Evolutionary conservation across 805 yeast genomes (phyloP).

Genomic region (Kregervanrija fluxuum): DNA sequence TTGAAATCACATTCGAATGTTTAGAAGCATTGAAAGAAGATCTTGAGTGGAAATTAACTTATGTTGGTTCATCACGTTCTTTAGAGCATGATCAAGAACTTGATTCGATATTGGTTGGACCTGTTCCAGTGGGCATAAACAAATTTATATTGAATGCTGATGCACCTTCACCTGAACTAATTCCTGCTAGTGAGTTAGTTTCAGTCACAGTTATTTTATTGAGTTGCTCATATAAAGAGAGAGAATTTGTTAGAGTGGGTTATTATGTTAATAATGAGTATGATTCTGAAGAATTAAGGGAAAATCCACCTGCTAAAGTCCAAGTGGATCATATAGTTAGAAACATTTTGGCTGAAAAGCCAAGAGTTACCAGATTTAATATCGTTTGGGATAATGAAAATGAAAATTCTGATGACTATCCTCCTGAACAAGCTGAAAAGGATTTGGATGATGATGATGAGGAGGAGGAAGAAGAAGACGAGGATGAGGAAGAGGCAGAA

Average conservation of each 20-base stretch:
- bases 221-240: slow-evolving; percentile 87
- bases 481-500: slow-evolving; percentile 32
- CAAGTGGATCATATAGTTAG: slow-evolving; percentile 92
- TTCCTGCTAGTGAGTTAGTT: slow-evolving; percentile 93
- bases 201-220: slow-evolving; percentile 90
- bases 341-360: slow-evolving; percentile 93
- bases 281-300: slow-evolving; percentile 86
- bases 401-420: slow-evolving; percentile 56
- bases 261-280: slow-evolving; percentile 97
- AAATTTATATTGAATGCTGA: slow-evolving; percentile 91
- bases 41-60: slow-evolving; percentile 94
- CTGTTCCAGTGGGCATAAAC: slow-evolving; percentile 95
- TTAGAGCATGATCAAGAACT: slow-evolving; percentile 94
- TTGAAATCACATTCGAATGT: slow-evolving; percentile 96
- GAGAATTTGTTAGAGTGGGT: slow-evolving; percentile 95
- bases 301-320: slow-evolving; percentile 88
- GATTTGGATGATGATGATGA: slow-evolving; percentile 58
- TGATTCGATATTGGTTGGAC: slow-evolving; percentile 95
- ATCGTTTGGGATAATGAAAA: slow-evolving; percentile 85
- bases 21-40: slow-evolving; percentile 87
- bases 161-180: slow-evolving; percentile 92
- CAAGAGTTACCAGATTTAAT: slow-evolving; percentile 93
- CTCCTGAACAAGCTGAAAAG: slow-evolving; percentile 69
- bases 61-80: slow-evolving; percentile 93
- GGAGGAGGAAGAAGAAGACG: slow-evolving; percentile 37